Percentiles rank a stretch among this genome's conserved stretches.
phyloP scores from a whole-genome alignment of 2,329 filamentous ascomycete species.

The Ambrosiella beaveri region DNA sequence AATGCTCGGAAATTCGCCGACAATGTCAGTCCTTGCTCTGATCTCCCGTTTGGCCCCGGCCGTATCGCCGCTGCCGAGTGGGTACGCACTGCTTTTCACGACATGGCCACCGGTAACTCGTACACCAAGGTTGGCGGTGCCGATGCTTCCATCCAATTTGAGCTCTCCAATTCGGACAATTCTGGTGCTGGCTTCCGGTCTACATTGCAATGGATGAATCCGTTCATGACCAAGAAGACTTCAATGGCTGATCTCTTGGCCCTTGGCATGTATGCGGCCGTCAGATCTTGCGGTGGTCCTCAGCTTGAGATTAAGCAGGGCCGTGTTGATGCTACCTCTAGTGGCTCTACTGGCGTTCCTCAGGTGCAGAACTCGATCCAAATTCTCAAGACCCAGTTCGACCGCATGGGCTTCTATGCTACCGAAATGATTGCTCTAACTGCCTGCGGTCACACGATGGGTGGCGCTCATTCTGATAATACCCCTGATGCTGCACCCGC shows the following conservation, averaged over 20 bases:
- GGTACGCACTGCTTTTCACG: constrained; percentile 44
- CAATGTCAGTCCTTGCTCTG: constrained; percentile 38
- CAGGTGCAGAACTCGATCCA: constrained; percentile 36
- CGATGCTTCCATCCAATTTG: constrained; percentile 43
- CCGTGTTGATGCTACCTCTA: constrained; percentile 33
- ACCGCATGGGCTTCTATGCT: constrained; percentile 37
- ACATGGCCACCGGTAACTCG: constrained; percentile 38
- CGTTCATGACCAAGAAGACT: constrained; percentile 32
- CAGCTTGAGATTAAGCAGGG: constrained; percentile 35
- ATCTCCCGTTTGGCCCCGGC: constrained; percentile 33
- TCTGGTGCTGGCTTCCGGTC: constrained; percentile 36
- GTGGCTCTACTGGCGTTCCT: constrained; percentile 34
- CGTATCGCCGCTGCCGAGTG: constrained; percentile 44
- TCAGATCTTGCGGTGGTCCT: constrained; percentile 41
- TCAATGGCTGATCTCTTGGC: constrained; percentile 42
- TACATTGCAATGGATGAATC: constrained; percentile 35
- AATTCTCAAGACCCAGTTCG: constrained; percentile 37
- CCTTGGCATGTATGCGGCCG: constrained; percentile 38
- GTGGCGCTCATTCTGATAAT: constrained; percentile 37
- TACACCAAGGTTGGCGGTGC: constrained; percentile 33
- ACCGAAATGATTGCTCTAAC: constrained; percentile 42
- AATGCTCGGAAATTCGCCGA: constrained; percentile 37
- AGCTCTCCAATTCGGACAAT: constrained; percentile 38
- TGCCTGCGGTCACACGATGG: constrained; percentile 44
- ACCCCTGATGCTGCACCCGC: constrained; percentile 35